phyloP scores from a whole-genome alignment of 257 asterid species.

The Solanum appendiculatum region DNA sequence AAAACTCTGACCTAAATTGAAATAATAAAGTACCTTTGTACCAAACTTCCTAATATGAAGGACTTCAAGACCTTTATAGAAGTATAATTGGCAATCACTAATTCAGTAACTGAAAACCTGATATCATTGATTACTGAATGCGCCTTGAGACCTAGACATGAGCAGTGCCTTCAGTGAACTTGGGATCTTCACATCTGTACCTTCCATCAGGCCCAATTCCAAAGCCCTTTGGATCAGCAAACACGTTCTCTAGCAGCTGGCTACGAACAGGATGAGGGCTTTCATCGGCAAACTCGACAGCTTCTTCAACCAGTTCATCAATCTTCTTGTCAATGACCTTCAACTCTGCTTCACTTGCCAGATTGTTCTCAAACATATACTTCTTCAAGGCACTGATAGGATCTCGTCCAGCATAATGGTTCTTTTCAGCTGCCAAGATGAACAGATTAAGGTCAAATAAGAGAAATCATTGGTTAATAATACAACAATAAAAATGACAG shows the following conservation, averaged over 20 bases:
- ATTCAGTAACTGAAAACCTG: not conserved
- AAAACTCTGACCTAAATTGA: not conserved
- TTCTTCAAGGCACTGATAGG: slow-evolving; percentile 76
- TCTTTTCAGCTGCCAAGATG: slow-evolving; percentile 76
- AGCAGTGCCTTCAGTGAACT: slow-evolving; percentile 95
- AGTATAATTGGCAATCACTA: not conserved
- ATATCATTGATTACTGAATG: not conserved
- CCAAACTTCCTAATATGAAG: not conserved
- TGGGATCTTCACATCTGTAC: slow-evolving; percentile 98
- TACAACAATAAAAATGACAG: not conserved
- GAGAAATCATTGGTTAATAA: not conserved
- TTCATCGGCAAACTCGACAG: slow-evolving; percentile 82
- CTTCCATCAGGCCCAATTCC: slow-evolving; percentile 94
- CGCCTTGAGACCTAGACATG: slow-evolving; percentile 35
- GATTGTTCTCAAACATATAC: slow-evolving; percentile 58
- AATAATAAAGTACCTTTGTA: not conserved
- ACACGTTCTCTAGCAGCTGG: slow-evolving; percentile 86
- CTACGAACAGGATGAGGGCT: slow-evolving; percentile 81
- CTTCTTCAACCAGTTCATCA: slow-evolving; percentile 74
- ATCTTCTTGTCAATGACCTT: slow-evolving; percentile 84
- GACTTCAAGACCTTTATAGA: not conserved
- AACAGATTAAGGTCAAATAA: not conserved
- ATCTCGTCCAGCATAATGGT: slow-evolving; percentile 76
- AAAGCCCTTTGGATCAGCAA: slow-evolving; percentile 95
- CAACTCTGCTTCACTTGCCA: slow-evolving; percentile 64